Conservation (phyloP, 306 rosid genomes). For the Macrotyloma uniflorum region DNA sequence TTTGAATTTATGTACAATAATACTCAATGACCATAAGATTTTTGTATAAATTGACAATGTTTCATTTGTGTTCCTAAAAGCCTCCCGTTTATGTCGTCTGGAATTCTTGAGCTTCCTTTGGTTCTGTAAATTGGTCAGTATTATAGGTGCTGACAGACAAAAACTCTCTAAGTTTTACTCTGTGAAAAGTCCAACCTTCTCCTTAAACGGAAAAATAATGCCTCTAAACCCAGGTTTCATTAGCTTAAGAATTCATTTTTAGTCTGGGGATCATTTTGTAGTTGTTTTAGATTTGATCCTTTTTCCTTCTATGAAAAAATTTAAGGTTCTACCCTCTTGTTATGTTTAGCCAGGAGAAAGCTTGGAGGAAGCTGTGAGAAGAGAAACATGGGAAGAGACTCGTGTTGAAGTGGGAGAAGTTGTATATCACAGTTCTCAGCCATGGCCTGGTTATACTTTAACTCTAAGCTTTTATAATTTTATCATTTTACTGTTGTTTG, state of each 20-base stretch:
- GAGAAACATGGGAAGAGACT: conserved; percentile 98
- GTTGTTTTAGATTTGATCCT: background rate
- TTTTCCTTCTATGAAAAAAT: background rate
- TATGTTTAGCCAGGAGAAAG: conserved; percentile 87
- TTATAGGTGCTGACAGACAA: conserved; percentile 2
- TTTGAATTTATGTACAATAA: background rate
- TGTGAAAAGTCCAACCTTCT: conserved; percentile 12
- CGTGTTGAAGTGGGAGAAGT: conserved; percentile 96
- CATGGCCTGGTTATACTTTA: conserved; percentile 83
- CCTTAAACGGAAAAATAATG: conserved; percentile 22
- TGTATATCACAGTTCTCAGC: conserved; percentile 91
- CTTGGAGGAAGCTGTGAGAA: conserved; percentile 95
- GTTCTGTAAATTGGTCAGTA: conserved; percentile 14
- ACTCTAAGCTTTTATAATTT: background rate
- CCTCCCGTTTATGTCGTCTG: background rate
- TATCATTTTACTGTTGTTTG: background rate
- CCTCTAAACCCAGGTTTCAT: conserved; percentile 22
- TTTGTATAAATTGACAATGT: background rate
- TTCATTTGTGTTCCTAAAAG: conserved; percentile 15
- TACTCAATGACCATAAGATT: background rate
- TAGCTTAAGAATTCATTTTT: conserved; percentile 22
- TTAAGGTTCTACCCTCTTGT: conserved; percentile 22
- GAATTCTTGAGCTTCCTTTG: conserved; percentile 20
- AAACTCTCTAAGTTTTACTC: conserved; percentile 10
- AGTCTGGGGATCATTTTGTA: conserved; percentile 10